Evolutionary conservation across 108 stramenopile species (phyloP), one percentile per base, ranked within the genome.

Genomic region (Pseudonitzschia pungens): DNA sequence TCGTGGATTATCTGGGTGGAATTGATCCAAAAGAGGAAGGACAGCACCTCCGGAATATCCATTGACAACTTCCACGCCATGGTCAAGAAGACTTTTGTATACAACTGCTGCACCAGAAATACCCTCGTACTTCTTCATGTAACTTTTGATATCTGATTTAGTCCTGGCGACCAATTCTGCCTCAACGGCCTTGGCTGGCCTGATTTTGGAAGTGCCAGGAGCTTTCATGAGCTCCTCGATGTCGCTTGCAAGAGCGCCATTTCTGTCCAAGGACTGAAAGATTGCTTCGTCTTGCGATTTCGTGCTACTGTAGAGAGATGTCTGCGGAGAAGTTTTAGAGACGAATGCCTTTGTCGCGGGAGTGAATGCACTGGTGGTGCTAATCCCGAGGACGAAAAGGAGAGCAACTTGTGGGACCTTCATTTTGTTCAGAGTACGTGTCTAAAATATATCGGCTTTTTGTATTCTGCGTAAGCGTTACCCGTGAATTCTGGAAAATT

Each of bases 11-110:
- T 81, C 81, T 5, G 74, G 66, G 57, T 94, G 93, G 83, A 94
- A 94, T 73, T 94, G 91, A 78, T 94, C 93, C 57, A 94, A 69
- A 21, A 94, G 81, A 52, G 96, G 96, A 27, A 96, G 66, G 65
- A 96, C 92, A 70, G 96, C 96, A 40, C 96, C 96, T 27, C 93
- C 96, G 22, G 93, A 93, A 79, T 95, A 96, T 41, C 96, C 96
- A 72, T 94, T 94, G 65, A 96, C 92, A 50, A 92, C 90, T 45
- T 85, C 77, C 51, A 91, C 89, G 42, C 85, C 87, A 72, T 92
- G 77, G 62, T 93, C 91, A 29, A 84, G 77, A 22, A 96, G 87
- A 74, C 90, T 92, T 71, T 83, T 78, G 87, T 94, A 94, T 69
- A 91, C 88, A 75, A 91, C 83, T 55, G 89, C 77, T 4, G 93